phyloP scores from a whole-genome alignment of 441 rosid genomes.

The Bruguiera hainesii region DNA sequence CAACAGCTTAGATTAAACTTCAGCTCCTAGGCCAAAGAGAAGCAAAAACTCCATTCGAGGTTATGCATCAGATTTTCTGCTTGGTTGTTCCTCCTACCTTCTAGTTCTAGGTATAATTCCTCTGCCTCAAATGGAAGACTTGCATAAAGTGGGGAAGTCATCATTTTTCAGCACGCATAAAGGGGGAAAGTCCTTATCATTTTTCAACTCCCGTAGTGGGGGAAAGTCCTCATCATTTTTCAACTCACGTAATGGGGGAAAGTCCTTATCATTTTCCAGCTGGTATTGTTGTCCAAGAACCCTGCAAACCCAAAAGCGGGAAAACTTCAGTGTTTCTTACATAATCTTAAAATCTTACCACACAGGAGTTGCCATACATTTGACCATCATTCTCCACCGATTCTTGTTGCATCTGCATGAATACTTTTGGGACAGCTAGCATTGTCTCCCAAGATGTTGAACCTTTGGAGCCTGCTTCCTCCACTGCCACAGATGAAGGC shows the following conservation, averaged over 20 bases:
- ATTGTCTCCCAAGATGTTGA: conserved; percentile 20
- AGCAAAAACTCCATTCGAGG: no score
- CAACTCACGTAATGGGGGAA: conserved; percentile 34
- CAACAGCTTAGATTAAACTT: no score
- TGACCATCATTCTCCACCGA: conserved; percentile 21
- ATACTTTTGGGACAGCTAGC: conserved; percentile 8
- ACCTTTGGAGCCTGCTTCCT: conserved; percentile 19
- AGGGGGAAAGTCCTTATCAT: no score
- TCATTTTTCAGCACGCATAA: no score
- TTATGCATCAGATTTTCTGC: no score
- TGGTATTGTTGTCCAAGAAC: conserved; percentile 10
- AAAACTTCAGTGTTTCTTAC: background rate
- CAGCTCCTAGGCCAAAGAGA: no score
- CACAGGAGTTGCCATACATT: conserved; percentile 22
- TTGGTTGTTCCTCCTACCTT: no score
- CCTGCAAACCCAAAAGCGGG: conserved; percentile 24
- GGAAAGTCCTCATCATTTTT: conserved; percentile 30
- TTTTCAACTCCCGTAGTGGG: background rate
- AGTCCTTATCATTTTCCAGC: conserved; percentile 27
- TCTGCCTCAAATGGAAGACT: background rate
- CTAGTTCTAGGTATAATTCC: no score
- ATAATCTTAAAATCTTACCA: background rate
- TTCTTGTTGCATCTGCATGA: conserved; percentile 20
- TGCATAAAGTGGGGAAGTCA: conserved; percentile 31
- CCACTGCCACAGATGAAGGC: conserved; percentile 18